Percentiles rank a stretch among this genome's conserved stretches.
These are phyloP conservation scores for Tephrocybe sp. DNA, from an alignment of 768 basidiomycete genomes.

Conservation along the genomic window DNA sequence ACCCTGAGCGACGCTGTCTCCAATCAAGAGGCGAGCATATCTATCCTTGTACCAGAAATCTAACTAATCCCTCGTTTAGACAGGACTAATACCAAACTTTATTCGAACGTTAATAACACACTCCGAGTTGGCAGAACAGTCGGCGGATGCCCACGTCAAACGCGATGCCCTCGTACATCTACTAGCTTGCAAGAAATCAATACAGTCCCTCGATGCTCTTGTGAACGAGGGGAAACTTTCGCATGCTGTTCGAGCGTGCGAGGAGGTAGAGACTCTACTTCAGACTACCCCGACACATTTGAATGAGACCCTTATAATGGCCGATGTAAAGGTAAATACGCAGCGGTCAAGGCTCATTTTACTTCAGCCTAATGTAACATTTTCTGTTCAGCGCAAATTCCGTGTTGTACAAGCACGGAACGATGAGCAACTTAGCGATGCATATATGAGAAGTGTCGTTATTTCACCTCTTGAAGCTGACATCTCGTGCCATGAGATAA, in stretches of 20 bases:
- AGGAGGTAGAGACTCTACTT: constrained; percentile 42
- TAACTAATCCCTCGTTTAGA: constrained; percentile 37
- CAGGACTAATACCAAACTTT: constrained; percentile 63
- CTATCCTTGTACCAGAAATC: neutral
- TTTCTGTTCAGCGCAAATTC: constrained; percentile 46
- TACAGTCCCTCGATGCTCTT: constrained; percentile 41
- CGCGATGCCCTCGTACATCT: constrained; percentile 56
- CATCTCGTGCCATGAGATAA: constrained; percentile 41
- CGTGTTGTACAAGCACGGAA: constrained; percentile 53
- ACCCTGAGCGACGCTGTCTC: constrained; percentile 48
- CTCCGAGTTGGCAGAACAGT: constrained; percentile 59
- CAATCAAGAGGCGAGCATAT: constrained; percentile 52
- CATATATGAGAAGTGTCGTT: constrained; percentile 57
- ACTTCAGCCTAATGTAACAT: neutral
- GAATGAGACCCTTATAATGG: constrained; percentile 45
- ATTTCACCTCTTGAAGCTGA: constrained; percentile 40
- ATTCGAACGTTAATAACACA: constrained; percentile 56
- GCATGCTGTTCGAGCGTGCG: constrained; percentile 52
- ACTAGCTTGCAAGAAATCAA: constrained; percentile 45
- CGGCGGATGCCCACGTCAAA: constrained; percentile 50
- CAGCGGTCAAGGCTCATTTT: constrained; percentile 7
- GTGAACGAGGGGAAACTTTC: constrained; percentile 60
- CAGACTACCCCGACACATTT: constrained; percentile 49
- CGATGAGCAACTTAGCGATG: constrained; percentile 72
- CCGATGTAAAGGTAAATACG: constrained; percentile 56